Evolutionary conservation across 2,329 filamentous ascomycete species (phyloP).

Genomic region (Akanthomyces lecanii): DNA sequence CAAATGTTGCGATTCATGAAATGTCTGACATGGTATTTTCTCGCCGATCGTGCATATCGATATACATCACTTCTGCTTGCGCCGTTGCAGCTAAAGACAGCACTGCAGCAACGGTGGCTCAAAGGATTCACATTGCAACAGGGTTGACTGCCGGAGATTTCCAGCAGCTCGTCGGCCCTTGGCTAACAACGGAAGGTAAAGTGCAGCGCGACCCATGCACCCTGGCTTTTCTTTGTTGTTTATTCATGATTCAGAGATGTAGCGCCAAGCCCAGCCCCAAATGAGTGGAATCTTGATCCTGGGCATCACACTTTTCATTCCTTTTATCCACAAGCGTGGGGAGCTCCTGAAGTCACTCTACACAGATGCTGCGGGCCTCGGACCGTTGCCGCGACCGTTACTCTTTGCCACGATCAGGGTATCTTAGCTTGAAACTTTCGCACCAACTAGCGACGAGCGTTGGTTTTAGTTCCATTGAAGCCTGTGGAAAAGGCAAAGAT

Average conservation of each 20-base stretch:
- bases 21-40: background rate
- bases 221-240: background rate
- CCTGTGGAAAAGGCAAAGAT: background rate
- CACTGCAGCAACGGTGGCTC: background rate
- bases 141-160: background rate
- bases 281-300: background rate
- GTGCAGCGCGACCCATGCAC: background rate
- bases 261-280: background rate
- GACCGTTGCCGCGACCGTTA: constrained; percentile 6
- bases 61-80: constrained; percentile 1
- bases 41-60: constrained; percentile 9
- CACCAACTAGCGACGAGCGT: background rate
- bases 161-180: background rate
- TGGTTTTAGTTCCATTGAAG: background rate
- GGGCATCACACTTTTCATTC: background rate
- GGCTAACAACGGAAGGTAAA: background rate
- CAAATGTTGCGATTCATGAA: background rate
- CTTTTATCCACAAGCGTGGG: constrained; percentile 1
- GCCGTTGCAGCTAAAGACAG: background rate
- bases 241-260: background rate
- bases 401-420: background rate
- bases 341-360: background rate
- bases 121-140: background rate
- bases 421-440: background rate
- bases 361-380: background rate